These are phyloP conservation scores for Achaetomiella virescens DNA, from an alignment of 495 filamentous ascomycete species.

Conservation along the genomic window DNA sequence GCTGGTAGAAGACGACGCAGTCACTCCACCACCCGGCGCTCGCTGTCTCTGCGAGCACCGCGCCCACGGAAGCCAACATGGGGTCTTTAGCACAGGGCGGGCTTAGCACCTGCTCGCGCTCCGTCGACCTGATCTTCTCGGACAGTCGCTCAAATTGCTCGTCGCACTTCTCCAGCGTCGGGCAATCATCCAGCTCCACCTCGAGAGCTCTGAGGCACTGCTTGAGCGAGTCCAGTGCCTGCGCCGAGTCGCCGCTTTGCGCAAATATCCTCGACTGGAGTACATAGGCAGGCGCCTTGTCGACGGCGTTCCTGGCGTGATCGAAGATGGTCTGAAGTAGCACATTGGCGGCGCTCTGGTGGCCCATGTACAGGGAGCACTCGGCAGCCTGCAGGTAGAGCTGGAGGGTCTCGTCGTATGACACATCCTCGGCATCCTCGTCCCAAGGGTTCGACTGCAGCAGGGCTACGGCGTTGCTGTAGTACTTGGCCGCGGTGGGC, in stretches of 20 bases:
- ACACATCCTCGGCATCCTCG: constrained; percentile 60
- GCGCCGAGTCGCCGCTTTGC: constrained; percentile 61
- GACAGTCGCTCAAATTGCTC: constrained; percentile 57
- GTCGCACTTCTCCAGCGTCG: constrained; percentile 71
- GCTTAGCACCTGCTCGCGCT: constrained; percentile 48
- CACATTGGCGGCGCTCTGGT: constrained; percentile 54
- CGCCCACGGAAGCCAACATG: constrained; percentile 58
- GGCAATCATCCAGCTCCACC: constrained; percentile 55
- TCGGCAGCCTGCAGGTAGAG: constrained; percentile 73
- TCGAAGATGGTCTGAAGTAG: constrained; percentile 59
- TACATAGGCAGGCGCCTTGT: constrained; percentile 74
- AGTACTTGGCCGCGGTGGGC: constrained; percentile 72
- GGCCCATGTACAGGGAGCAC: constrained; percentile 68
- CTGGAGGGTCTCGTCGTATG: constrained; percentile 77
- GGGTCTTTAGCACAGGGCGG: constrained; percentile 48
- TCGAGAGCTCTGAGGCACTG: constrained; percentile 62
- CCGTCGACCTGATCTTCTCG: constrained; percentile 51
- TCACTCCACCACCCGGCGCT: constrained; percentile 82
- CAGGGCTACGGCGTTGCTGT: constrained; percentile 64
- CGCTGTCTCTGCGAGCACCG: constrained; percentile 69
- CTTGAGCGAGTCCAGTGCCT: constrained; percentile 61
- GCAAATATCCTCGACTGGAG: constrained; percentile 69
- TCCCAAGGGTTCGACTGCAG: constrained; percentile 76
- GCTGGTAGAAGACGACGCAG: constrained; percentile 66
- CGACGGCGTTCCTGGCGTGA: constrained; percentile 58